Conservation (phyloP, 768 basidiomycete species). For the Russula brevipes region DNA sequence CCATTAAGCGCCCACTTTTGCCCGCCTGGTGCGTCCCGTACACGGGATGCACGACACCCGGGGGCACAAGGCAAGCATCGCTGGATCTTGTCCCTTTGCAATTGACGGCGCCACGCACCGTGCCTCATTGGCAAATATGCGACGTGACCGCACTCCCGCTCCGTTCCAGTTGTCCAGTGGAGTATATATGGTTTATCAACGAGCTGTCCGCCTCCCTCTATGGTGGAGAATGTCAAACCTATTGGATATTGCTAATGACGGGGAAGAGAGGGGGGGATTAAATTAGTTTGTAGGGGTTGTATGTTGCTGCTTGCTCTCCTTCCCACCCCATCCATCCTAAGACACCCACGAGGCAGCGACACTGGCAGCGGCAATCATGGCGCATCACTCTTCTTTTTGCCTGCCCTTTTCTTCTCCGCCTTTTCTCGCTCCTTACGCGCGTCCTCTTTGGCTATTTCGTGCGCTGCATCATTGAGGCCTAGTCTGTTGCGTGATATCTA, state of each 20-base stretch:
- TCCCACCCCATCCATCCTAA: not conserved
- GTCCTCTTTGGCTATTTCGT: conserved; percentile 73
- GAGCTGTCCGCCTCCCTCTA: not conserved
- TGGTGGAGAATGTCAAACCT: not conserved
- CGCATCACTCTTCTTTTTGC: conserved; percentile 33
- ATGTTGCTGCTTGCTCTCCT: not conserved
- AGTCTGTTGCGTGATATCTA: conserved; percentile 89
- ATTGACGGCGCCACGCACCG: not conserved
- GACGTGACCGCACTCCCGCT: not conserved
- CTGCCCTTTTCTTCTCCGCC: conserved; percentile 47
- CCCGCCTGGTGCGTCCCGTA: not conserved
- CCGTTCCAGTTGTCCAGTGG: not conserved
- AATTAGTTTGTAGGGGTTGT: not conserved
- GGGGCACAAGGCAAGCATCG: not conserved
- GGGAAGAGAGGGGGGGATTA: not conserved
- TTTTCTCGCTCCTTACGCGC: conserved; percentile 49
- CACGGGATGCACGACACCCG: too few relatives aligned
- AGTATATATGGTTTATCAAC: not conserved
- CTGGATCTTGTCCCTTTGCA: not conserved
- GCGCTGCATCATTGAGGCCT: conserved; percentile 83
- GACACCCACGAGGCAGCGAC: not conserved
- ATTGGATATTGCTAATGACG: not conserved
- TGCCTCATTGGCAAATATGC: not conserved
- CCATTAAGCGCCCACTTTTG: not conserved
- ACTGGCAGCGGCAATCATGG: not conserved